phyloP scores from a whole-genome alignment of 108 stramenopile species.

The Skeletonema potamos region DNA sequence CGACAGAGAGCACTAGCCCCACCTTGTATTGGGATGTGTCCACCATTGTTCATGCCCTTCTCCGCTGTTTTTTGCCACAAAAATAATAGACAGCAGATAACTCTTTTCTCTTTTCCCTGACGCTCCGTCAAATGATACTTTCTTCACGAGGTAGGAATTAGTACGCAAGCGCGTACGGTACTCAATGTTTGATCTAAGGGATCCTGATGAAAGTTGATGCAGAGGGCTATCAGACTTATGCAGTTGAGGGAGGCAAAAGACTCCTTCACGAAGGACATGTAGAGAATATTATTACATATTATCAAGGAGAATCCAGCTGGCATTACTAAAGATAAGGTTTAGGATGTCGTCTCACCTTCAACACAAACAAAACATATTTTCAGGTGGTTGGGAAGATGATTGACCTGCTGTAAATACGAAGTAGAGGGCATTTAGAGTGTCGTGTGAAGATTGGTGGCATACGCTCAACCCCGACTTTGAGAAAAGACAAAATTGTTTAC shows the following conservation, averaged over 20 bases:
- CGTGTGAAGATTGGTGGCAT: slow-evolving; percentile 24
- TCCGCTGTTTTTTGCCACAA: neutral
- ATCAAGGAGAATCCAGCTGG: slow-evolving; percentile 33
- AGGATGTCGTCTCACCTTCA: neutral
- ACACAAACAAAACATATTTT: too few species aligned
- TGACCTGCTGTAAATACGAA: slow-evolving; percentile 15
- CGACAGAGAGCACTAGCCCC: slow-evolving; percentile 61
- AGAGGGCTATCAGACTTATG: slow-evolving; percentile 25
- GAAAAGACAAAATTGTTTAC: neutral
- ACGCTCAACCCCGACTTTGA: slow-evolving; percentile 1
- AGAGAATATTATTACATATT: slow-evolving; percentile 33
- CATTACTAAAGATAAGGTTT: neutral
- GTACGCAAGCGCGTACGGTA: too few species aligned
- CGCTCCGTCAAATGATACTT: too few species aligned
- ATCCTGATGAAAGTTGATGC: slow-evolving; percentile 44
- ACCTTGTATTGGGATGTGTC: slow-evolving; percentile 83
- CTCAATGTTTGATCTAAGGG: too few species aligned
- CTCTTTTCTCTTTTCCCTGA: too few species aligned
- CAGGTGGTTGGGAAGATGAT: slow-evolving; percentile 5
- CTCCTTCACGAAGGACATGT: slow-evolving; percentile 14
- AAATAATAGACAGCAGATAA: too few species aligned
- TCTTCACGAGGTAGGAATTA: too few species aligned
- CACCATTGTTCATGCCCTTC: slow-evolving; percentile 10
- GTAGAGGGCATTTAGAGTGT: slow-evolving; percentile 13
- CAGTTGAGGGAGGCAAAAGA: slow-evolving; percentile 20